phyloP scores from a whole-genome alignment of 1,284 basidiomycete genomes.

The Trichosporon asahii region DNA sequence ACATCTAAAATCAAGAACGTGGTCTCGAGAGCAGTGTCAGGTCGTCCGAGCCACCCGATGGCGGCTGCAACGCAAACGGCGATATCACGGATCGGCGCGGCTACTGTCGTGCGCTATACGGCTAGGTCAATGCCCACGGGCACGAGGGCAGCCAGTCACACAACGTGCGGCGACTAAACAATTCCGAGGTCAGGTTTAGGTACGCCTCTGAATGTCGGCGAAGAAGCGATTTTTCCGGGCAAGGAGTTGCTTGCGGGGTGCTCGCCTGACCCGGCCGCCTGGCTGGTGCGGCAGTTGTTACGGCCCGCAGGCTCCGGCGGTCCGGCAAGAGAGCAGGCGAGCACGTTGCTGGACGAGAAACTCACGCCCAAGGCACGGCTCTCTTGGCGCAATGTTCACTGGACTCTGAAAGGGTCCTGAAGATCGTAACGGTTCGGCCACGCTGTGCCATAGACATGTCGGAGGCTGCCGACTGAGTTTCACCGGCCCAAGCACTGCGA shows the following conservation, averaged over 20 bases:
- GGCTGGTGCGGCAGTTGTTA: background rate
- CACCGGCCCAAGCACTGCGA: background rate
- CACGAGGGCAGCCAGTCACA: background rate
- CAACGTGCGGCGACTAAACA: background rate
- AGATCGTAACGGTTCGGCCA: background rate
- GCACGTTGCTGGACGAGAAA: background rate
- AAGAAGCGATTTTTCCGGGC: background rate
- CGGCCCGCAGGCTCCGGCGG: background rate
- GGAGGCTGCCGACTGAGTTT: background rate
- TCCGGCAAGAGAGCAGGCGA: background rate
- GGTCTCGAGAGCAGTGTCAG: background rate
- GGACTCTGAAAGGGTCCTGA: background rate
- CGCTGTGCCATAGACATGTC: background rate
- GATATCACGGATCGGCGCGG: background rate
- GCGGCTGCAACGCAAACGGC: background rate
- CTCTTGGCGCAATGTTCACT: background rate
- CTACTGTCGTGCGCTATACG: background rate
- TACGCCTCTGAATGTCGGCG: background rate
- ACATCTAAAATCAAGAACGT: background rate
- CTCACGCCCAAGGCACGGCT: background rate
- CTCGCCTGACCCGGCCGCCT: background rate
- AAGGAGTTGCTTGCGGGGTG: background rate
- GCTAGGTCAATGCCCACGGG: too few species aligned
- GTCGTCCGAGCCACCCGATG: background rate
- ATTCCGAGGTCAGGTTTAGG: background rate